Evolutionary conservation across 2,329 filamentous ascomycete species (phyloP).

Genomic region (Monilinia fructigena): DNA sequence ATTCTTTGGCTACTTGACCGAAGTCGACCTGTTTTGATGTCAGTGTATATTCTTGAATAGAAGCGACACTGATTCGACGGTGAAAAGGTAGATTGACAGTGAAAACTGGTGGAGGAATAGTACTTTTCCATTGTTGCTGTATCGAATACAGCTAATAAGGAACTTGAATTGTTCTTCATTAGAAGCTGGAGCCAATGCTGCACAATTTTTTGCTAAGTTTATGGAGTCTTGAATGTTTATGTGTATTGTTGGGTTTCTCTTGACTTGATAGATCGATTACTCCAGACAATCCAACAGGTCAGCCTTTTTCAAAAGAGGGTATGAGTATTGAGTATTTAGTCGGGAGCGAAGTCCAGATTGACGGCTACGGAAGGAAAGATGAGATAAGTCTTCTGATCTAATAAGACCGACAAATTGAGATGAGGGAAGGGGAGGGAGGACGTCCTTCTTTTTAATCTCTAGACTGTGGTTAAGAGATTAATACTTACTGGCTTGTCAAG

Average conservation of each 20-base stretch:
- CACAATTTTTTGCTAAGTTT: background rate
- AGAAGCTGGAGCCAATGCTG: slow-evolving; percentile 52
- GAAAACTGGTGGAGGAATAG: slow-evolving; percentile 1
- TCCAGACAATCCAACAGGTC: background rate
- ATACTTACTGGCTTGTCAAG: slow-evolving; percentile 29
- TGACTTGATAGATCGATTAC: background rate
- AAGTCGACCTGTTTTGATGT: slow-evolving; percentile 58
- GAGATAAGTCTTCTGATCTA: slow-evolving; percentile 16
- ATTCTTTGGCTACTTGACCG: slow-evolving; percentile 60
- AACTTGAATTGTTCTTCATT: slow-evolving; percentile 63
- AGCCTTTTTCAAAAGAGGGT: background rate
- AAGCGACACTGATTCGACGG: rapidly evolving
- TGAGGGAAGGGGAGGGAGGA: slow-evolving; percentile 22
- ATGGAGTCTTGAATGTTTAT: background rate
- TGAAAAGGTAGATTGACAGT: background rate
- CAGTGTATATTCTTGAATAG: background rate
- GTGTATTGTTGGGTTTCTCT: background rate
- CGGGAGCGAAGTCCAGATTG: background rate
- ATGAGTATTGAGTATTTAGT: background rate
- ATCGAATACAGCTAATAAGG: slow-evolving; percentile 63
- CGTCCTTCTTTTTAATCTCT: slow-evolving; percentile 30
- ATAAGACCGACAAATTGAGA: slow-evolving; percentile 24
- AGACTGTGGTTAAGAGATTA: slow-evolving; percentile 19
- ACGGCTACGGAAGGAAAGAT: background rate
- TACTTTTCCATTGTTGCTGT: slow-evolving; percentile 61